These are phyloP conservation scores for Backusella westeae DNA, from an alignment of 192 early-diverging fungal genomes.

Conservation along the genomic window DNA sequence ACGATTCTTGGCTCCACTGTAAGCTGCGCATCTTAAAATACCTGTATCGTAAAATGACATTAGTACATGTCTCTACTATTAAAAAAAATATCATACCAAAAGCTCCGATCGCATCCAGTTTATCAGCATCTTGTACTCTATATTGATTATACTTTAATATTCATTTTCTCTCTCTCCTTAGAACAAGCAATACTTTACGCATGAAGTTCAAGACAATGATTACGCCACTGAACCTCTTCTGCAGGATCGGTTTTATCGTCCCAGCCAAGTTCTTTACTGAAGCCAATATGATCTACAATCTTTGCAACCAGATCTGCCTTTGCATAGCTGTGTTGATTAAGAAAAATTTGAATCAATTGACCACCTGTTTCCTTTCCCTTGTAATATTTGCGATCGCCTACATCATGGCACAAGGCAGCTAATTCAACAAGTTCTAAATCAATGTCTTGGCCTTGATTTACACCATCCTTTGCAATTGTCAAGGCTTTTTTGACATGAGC, in stretches of 20 bases:
- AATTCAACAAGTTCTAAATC: slow-evolving; percentile 60
- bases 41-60: slow-evolving; percentile 21
- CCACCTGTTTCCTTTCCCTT: slow-evolving; percentile 45
- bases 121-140: slow-evolving; percentile 73
- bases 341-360: slow-evolving; percentile 45
- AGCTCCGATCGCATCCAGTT: slow-evolving; percentile 71
- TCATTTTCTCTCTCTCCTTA: too few relatives aligned
- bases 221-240: slow-evolving; percentile 48
- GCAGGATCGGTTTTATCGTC: slow-evolving; percentile 37
- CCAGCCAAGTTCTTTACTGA: slow-evolving; percentile 64
- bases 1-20: slow-evolving; percentile 62
- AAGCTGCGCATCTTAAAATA: slow-evolving; percentile 68
- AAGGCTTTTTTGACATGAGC: slow-evolving; percentile 21
- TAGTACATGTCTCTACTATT: not conserved
- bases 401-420: slow-evolving; percentile 68
- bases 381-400: slow-evolving; percentile 68
- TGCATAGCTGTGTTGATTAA: slow-evolving; percentile 37
- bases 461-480: slow-evolving; percentile 41
- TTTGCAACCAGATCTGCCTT: slow-evolving; percentile 49
- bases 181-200: slow-evolving; percentile 37
- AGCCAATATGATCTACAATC: slow-evolving; percentile 62
- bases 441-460: slow-evolving; percentile 26
- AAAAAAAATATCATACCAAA: slow-evolving; percentile 45
- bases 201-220: slow-evolving; percentile 55
- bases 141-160: not conserved